Percentiles rank a stretch among this genome's conserved stretches.
phyloP scores from a whole-genome alignment of 495 filamentous ascomycete genomes.

The Penicillium atrosanguineum region DNA sequence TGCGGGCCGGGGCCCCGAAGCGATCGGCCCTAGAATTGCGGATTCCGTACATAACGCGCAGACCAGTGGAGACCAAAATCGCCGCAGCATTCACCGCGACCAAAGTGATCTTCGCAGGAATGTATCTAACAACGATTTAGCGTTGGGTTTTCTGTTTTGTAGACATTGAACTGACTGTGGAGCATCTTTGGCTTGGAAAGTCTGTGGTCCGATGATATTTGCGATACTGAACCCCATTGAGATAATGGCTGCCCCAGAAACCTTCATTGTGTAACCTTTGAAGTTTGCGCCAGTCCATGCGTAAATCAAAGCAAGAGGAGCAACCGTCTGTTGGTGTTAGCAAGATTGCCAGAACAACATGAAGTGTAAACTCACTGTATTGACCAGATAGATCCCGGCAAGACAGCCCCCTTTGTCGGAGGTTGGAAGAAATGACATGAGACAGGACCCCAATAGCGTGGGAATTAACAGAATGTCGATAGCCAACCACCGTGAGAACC shows the following conservation, averaged over 20 bases:
- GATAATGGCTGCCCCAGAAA: slow-evolving; percentile 33
- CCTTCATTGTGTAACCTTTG: slow-evolving; percentile 44
- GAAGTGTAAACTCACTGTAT: slow-evolving; percentile 33
- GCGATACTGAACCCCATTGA: slow-evolving; percentile 50
- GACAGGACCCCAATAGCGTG: slow-evolving; percentile 49
- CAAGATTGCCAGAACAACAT: not conserved
- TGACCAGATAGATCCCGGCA: slow-evolving; percentile 63
- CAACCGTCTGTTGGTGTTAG: slow-evolving; percentile 24
- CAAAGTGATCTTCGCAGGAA: slow-evolving; percentile 61
- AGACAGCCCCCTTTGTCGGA: slow-evolving; percentile 47
- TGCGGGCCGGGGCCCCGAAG: slow-evolving; percentile 15
- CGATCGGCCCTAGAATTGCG: slow-evolving; percentile 23
- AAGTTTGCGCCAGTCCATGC: slow-evolving; percentile 45
- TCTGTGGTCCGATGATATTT: slow-evolving; percentile 60
- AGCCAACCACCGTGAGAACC: slow-evolving; percentile 46
- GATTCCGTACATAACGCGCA: slow-evolving; percentile 39
- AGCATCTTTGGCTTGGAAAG: slow-evolving; percentile 50
- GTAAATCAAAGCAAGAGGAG: slow-evolving; percentile 39
- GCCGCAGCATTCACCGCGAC: slow-evolving; percentile 45
- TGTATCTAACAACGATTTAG: slow-evolving; percentile 13
- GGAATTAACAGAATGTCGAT: slow-evolving; percentile 38
- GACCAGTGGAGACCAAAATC: slow-evolving; percentile 34
- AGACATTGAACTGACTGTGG: slow-evolving; percentile 28
- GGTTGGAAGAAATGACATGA: slow-evolving; percentile 56
- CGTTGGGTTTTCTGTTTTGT: not conserved